Conservation (phyloP, 148 eudicot species). For the Bassia scoparia region DNA sequence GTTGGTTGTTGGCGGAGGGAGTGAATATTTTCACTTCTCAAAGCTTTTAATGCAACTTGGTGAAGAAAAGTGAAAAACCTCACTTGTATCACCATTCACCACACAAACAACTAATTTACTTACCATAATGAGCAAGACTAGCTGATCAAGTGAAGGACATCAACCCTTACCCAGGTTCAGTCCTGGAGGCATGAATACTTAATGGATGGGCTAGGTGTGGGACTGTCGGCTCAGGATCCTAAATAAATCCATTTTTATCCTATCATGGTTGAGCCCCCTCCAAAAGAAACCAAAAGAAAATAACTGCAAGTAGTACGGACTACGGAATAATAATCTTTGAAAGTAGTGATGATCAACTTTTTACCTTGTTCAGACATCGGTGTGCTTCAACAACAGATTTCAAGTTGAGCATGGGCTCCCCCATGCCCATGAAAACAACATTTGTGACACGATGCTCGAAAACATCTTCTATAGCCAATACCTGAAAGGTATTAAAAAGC, state of each 20-base stretch:
- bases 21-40: neutral
- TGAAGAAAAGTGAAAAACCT: neutral
- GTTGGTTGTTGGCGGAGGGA: too few species aligned
- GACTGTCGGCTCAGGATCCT: neutral
- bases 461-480: constrained; percentile 84
- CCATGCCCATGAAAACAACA: constrained; percentile 99
- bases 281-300: neutral
- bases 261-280: too few species aligned
- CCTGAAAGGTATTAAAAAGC: constrained; percentile 42
- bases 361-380: constrained; percentile 85
- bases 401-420: constrained; percentile 96
- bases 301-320: too few species aligned
- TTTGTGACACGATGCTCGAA: constrained; percentile 86
- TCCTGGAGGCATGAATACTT: neutral
- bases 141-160: neutral
- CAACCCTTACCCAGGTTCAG: neutral
- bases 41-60: neutral
- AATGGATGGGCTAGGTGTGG: too few species aligned
- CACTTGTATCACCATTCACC: neutral
- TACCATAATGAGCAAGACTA: neutral
- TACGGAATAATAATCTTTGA: neutral
- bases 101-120: neutral
- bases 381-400: constrained; percentile 95
- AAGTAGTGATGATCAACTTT: neutral
- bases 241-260: too few species aligned